Evolutionary conservation across 257 asterid genomes (phyloP), one percentile per base, ranked within the genome.

Genomic region (Solanum medicagineum): DNA sequence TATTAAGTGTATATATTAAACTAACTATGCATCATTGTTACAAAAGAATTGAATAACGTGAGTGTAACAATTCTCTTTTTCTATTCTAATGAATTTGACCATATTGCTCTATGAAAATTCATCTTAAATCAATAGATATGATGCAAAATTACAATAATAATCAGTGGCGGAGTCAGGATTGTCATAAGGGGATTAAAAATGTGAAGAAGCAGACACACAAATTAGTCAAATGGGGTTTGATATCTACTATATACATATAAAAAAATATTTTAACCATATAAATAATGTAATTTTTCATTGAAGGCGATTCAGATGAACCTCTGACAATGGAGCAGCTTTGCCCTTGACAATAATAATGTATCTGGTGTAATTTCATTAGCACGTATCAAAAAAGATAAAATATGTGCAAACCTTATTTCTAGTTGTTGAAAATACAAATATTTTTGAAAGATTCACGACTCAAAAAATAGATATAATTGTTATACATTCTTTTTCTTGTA

Each of bases 401-500:
- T 36, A 36, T 36, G 6, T 5, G 5, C 42, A 36, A 36, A n/a
- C 7, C 1, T 60, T 60, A 60, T 1, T 60, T 11, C 22, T 59
- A 10, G 7, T 10, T 59, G 1, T 5, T n/a, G 2, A 59, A 59
- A 1, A n/a, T n/a, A 59, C n/a, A 59, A 0, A n/a, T 10, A n/a
- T 59, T 59, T 59, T 20, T 26, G 3, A 17, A 17, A 17, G 11
- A 56, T 56, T 0, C 5, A 56, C 0, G 11, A 59, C 1, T 0
- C 8, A 1, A n/a, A 1, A n/a, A 60, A 4, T 0, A 4, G 0
- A 10, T 9, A n/a, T n/a, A 0, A 59, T 59, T n/a, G 4, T 59
- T 15, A 59, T 60, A n/a, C 22, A 51, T 65, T 26, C 19, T 65
- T 7, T 26, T 17, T 63, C 70, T 12, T 6, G 70, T 22, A n/a